A percentile compares a stretch with the other conserved stretches of the same genome.
phyloP scores from a whole-genome alignment of 371 early-diverging fungal species.

The Circinella minor region DNA sequence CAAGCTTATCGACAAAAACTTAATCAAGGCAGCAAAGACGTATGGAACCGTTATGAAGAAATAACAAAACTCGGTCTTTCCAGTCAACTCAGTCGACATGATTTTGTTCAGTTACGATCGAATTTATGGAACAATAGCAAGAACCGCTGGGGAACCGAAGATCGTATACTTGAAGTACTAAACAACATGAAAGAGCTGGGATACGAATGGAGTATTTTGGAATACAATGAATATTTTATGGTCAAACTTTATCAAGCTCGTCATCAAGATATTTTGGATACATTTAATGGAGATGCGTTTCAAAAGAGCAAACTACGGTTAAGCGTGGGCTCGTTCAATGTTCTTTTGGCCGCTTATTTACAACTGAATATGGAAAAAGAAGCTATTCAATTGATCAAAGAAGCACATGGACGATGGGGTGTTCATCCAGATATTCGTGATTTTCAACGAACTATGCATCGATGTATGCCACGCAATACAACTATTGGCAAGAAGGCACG shows the following conservation, averaged over 20 bases:
- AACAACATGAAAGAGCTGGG: conserved; percentile 42
- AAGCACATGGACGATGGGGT: conserved; percentile 20
- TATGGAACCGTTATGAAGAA: conserved; percentile 9
- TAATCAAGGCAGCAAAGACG: neutral
- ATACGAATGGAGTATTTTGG: conserved; percentile 33
- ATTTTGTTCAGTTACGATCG: conserved; percentile 36
- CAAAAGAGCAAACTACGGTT: conserved; percentile 15
- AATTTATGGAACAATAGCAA: conserved; percentile 27
- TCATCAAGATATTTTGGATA: conserved; percentile 39
- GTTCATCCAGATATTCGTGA: conserved; percentile 38
- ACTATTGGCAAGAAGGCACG: conserved; percentile 28
- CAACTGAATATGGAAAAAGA: conserved; percentile 29
- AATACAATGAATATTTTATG: conserved; percentile 52
- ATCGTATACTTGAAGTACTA: conserved; percentile 35
- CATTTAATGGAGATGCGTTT: conserved; percentile 22
- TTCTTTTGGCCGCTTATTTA: conserved; percentile 47
- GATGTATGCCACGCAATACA: conserved; percentile 39
- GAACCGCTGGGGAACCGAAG: conserved; percentile 43
- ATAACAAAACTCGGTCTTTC: neutral
- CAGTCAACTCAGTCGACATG: conserved; percentile 27
- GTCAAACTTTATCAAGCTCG: conserved; percentile 42
- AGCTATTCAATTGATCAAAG: conserved; percentile 34
- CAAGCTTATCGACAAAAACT: conserved; percentile 8
- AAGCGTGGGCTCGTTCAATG: conserved; percentile 42
- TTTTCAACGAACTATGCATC: conserved; percentile 44